Evolutionary conservation across 106 monocot genomes (phyloP), one percentile per base, ranked within the genome.

Genomic region (Platanthera guangdongensis): DNA sequence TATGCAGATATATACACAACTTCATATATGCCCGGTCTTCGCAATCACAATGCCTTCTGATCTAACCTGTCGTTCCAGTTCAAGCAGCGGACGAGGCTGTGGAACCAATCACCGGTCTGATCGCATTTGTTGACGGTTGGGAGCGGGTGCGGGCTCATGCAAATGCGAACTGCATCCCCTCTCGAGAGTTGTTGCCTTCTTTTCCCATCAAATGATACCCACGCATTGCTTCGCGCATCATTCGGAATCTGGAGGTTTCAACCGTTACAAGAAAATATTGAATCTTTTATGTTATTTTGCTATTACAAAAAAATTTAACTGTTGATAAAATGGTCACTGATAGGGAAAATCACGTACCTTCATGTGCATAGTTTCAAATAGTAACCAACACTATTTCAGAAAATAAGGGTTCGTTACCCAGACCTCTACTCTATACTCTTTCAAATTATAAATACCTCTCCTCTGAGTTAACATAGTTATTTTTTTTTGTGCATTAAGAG

Each of bases 121-220:
- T 99, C 99, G 28, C 75, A 94, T 83, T 99, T 99, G 77, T 99
- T 99, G 51, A 99, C 99, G 8, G 94, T 94, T 53, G 99, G 99
- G 11, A 99, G 94, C 3, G 99, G 94, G 68, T 99, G 99, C 75
- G 90, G 85, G 68, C 99, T 99, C 99, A 94, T 99, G 8, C 53
- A 88, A 70, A 99, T 94, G 19, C 83, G 80, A 57, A 99, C 78
- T 7, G 94, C 92, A 60, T 99, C 99, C 50, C 99, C 99, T 83
- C 86, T 86, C 3, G 94, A 94, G 47, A 99, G 85, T 65, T 99
- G 99, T 65, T 99, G 99, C 78, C 99, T 89, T 76, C 99, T 89
- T 74, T 99, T 99, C 28, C 99, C 99, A 62, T 99, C 94, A 74
- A 99, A 99, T 57, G 99, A 99, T 28, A 99, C 99, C 99, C 99